These are phyloP conservation scores for Ophiocordyceps camponoti-rufipedis DNA, from an alignment of 2,329 filamentous ascomycete genomes.

Conservation along the genomic window DNA sequence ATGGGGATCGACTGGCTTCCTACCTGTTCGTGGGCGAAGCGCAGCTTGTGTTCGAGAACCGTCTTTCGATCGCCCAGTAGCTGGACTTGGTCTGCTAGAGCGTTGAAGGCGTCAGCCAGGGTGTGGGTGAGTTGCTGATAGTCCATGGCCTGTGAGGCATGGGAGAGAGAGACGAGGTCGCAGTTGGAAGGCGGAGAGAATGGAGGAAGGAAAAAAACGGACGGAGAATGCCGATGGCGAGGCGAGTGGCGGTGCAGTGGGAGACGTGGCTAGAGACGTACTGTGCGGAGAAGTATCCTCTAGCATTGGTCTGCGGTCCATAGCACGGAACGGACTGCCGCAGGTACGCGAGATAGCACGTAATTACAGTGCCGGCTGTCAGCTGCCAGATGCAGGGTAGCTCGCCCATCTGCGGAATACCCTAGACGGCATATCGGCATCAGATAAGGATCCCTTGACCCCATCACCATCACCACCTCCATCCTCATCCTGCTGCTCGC, in stretches of 20 bases:
- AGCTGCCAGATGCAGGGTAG: too few relatives aligned
- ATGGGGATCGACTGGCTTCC: slow-evolving; percentile 7
- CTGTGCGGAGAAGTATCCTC: too few relatives aligned
- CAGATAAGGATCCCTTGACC: not conserved
- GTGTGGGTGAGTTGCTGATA: slow-evolving; percentile 29
- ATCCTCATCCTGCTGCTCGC: not conserved
- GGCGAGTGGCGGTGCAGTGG: too few relatives aligned
- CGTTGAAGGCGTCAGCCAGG: slow-evolving; percentile 45
- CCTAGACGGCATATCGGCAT: not conserved
- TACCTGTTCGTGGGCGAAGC: slow-evolving; percentile 50
- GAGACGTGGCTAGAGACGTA: too few relatives aligned
- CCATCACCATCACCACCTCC: not conserved
- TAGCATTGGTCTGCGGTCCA: too few relatives aligned
- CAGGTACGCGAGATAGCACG: too few relatives aligned
- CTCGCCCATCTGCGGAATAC: too few relatives aligned
- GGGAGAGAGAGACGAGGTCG: slow-evolving; percentile 2
- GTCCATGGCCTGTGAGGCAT: slow-evolving; percentile 14
- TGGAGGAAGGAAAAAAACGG: not conserved
- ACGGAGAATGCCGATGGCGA: not conserved
- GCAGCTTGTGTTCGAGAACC: slow-evolving; percentile 47
- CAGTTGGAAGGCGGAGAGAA: slow-evolving; percentile 2
- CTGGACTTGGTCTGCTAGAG: slow-evolving; percentile 47
- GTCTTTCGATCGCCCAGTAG: slow-evolving; percentile 43
- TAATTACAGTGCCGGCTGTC: too few relatives aligned
- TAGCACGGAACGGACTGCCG: too few relatives aligned